phyloP scores from a whole-genome alignment of 495 filamentous ascomycete genomes.

The Penicillium flavigenum region DNA sequence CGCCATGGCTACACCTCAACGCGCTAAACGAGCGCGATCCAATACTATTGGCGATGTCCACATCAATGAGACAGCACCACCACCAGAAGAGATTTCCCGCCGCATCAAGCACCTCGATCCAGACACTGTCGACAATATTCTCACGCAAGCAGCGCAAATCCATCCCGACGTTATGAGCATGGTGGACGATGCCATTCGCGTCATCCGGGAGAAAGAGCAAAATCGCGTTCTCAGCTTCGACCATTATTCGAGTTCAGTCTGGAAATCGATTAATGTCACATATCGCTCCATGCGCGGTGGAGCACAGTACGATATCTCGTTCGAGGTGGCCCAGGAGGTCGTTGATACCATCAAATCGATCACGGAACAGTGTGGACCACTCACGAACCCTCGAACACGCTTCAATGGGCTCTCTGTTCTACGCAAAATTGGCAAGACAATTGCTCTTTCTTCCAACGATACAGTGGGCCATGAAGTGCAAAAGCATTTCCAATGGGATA shows the following conservation, averaged over 20 bases:
- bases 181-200: not conserved
- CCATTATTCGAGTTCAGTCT: not conserved
- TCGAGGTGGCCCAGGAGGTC: not conserved
- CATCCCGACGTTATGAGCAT: not conserved
- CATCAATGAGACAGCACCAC: not conserved
- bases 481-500: slow-evolving; percentile 13
- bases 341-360: slow-evolving; percentile 1
- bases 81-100: not conserved
- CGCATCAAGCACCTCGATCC: not conserved
- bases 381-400: slow-evolving; percentile 13
- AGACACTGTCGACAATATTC: not conserved
- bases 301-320: slow-evolving; percentile 2
- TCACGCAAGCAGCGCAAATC: not conserved
- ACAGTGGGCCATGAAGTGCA: slow-evolving; percentile 19
- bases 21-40: not conserved
- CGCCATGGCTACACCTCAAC: not conserved
- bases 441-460: slow-evolving; percentile 12
- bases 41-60: not conserved
- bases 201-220: not conserved
- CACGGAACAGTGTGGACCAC: slow-evolving; percentile 9
- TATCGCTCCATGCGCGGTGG: not conserved
- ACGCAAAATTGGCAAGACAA: slow-evolving; percentile 25
- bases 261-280: slow-evolving; percentile 4
- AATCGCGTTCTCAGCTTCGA: not conserved
- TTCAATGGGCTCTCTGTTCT: slow-evolving; percentile 21